A percentile compares a stretch with the other conserved stretches of the same genome.
These are phyloP conservation scores for Solanum medicagineum DNA, from an alignment of 257 asterid genomes.

Conservation along the genomic window DNA sequence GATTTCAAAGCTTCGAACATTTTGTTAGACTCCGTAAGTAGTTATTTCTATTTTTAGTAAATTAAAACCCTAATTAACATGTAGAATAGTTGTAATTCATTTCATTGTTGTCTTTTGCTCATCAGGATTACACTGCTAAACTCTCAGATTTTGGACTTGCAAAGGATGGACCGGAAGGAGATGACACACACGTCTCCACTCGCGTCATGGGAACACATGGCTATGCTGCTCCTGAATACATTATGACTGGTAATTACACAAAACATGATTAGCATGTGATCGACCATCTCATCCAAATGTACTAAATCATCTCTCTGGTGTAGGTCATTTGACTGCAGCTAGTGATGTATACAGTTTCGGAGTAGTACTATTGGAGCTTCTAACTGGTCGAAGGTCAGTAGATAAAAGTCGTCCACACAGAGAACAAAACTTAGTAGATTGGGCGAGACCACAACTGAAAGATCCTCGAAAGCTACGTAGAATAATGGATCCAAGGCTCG, in stretches of 20 bases:
- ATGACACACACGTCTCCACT: slow-evolving; percentile 82
- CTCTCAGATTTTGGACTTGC: slow-evolving; percentile 92
- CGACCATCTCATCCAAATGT: background rate
- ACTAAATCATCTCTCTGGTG: background rate
- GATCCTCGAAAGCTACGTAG: slow-evolving; percentile 55
- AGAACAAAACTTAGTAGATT: slow-evolving; percentile 60
- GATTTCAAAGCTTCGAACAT: slow-evolving; percentile 89
- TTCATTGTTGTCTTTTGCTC: background rate
- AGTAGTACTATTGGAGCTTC: slow-evolving; percentile 60
- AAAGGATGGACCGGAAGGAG: slow-evolving; percentile 91
- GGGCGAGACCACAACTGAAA: slow-evolving; percentile 65
- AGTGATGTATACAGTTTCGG: slow-evolving; percentile 93
- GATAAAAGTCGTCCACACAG: slow-evolving; percentile 62
- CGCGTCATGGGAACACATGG: slow-evolving; percentile 94
- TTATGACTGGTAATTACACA: slow-evolving; percentile 53
- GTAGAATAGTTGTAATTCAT: background rate
- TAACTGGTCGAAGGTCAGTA: slow-evolving; percentile 63
- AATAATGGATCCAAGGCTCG: slow-evolving; percentile 72
- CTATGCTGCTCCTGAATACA: slow-evolving; percentile 84
- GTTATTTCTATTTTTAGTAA: background rate
- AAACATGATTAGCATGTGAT: background rate
- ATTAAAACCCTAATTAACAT: background rate
- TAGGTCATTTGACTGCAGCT: slow-evolving; percentile 83
- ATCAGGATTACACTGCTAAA: slow-evolving; percentile 70
- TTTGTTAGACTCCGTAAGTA: slow-evolving; percentile 63